phyloP scores from a whole-genome alignment of 1,284 basidiomycete species.

The Apiotrichum mycotoxinovorans region DNA sequence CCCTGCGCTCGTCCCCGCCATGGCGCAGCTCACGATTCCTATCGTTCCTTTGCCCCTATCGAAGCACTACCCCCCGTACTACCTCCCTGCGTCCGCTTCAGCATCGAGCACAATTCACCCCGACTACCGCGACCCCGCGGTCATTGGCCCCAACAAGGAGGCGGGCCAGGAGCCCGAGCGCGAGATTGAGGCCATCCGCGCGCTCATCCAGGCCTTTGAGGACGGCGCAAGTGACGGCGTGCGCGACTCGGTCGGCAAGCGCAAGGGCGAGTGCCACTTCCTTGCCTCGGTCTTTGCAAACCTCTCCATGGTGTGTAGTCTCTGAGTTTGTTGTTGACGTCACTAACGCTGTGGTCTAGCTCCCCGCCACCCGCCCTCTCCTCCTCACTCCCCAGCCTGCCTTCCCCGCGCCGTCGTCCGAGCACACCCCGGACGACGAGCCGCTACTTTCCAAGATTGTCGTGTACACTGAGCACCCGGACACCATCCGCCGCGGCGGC shows the following conservation, averaged over 20 bases:
- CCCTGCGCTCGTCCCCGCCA: constrained; percentile 62
- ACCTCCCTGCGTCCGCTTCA: constrained; percentile 68
- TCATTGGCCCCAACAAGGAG: constrained; percentile 63
- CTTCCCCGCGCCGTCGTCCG: constrained; percentile 40
- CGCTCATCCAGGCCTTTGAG: constrained; percentile 80
- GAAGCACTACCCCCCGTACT: constrained; percentile 55
- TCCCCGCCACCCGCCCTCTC: constrained; percentile 40
- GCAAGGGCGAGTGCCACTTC: constrained; percentile 80
- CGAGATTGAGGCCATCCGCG: constrained; percentile 64
- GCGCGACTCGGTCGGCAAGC: constrained; percentile 51
- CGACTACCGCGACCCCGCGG: constrained; percentile 39
- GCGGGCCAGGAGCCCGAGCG: constrained; percentile 54
- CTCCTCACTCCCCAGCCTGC: constrained; percentile 44
- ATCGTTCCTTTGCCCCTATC: constrained; percentile 56
- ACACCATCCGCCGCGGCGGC: constrained; percentile 78
- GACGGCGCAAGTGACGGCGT: constrained; percentile 63
- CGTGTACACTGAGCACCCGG: constrained; percentile 81
- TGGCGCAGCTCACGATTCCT: constrained; percentile 66
- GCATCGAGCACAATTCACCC: constrained; percentile 59
- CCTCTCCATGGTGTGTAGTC: constrained; percentile 64
- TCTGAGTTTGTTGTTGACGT: not conserved
- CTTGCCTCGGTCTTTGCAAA: constrained; percentile 89
- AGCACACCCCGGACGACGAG: constrained; percentile 53
- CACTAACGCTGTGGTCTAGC: constrained; percentile 14
- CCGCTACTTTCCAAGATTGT: constrained; percentile 78